phyloP scores from a whole-genome alignment of 2,329 filamentous ascomycete genomes.

The Myriosclerotinia duriaeana region DNA sequence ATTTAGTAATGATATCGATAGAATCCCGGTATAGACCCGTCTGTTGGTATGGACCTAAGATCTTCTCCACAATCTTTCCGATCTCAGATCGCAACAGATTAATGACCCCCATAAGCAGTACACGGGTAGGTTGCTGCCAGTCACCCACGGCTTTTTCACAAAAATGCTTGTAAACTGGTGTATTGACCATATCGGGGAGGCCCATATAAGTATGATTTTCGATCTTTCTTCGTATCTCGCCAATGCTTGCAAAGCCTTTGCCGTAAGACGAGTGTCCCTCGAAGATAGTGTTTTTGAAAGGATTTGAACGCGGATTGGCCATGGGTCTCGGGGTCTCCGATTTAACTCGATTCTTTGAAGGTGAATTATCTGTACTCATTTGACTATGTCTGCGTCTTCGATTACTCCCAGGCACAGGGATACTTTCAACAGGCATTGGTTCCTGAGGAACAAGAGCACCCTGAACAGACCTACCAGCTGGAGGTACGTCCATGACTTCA shows the following conservation, averaged over 20 bases:
- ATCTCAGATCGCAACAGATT: conserved; percentile 46
- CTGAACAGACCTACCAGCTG: too few species aligned
- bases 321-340: not conserved
- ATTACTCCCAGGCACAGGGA: not conserved
- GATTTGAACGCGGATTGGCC: not conserved
- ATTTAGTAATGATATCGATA: conserved; percentile 20
- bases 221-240: conserved; percentile 55
- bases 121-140: conserved; percentile 56
- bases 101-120: conserved; percentile 47
- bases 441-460: not conserved
- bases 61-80: conserved; percentile 30
- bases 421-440: too few species aligned
- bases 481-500: not conserved
- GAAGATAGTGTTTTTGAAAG: conserved; percentile 8
- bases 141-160: conserved; percentile 56
- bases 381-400: not conserved
- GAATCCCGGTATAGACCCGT: conserved; percentile 27
- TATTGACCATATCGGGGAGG: conserved; percentile 57
- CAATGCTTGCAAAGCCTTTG: conserved; percentile 29
- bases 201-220: conserved; percentile 57
- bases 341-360: not conserved
- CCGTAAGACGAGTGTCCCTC: conserved; percentile 16
- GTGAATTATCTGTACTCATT: not conserved
- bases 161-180: conserved; percentile 59
- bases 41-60: conserved; percentile 24